Evolutionary conservation across 2,329 filamentous ascomycete species (phyloP), one percentile per base, ranked within the genome.

Genomic region (Sporothrix curviconia): DNA sequence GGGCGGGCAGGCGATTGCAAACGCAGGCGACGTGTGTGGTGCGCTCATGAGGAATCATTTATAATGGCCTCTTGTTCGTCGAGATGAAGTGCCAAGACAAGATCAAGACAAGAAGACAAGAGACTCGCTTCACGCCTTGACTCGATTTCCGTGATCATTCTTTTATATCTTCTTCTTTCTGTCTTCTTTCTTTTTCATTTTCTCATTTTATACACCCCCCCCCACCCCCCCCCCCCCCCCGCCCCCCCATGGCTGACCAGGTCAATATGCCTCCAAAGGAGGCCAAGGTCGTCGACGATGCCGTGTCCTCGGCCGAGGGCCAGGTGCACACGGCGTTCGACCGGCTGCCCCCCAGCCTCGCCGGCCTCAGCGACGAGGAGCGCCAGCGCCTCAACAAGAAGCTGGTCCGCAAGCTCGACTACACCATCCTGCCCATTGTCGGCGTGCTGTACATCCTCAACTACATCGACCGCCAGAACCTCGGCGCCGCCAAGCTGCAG

Each of bases 371-470:
- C 53, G 50, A 57, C 4, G 56, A 34, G 0, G 60, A 61, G 40
- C 51, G 37, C 9, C n/a, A 22, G n/a, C n/a, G 17, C n/a, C 24
- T 55, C 22, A 47, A 53, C 14, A 30, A 24, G 17, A 55, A 61
- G 36, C 43, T 63, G 19, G 60, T 61, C 14, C 60, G 59, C 52
- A 63, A 63, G 30, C 53, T 63, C 7, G 62, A 63, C 44, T 24
- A 44, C 7, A 24, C 55, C 55, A 59, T 61, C 22, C 19, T 61
- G 25, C 60, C 60, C 7, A 57, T 55, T n/a, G 51, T 57, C 3
- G 54, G 55, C 25, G 42, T 61, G n/a, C 55, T 61, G 2, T 61
- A 59, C 47, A 55, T 63, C 22, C 50, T 63, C 50, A 62, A 60
- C 58, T 63, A 60, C 44, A 55, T 63, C 25, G 61, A 63, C 50